These are phyloP conservation scores for Hippophae gyantsensis DNA, from an alignment of 306 rosid genomes.

Conservation along the genomic window DNA sequence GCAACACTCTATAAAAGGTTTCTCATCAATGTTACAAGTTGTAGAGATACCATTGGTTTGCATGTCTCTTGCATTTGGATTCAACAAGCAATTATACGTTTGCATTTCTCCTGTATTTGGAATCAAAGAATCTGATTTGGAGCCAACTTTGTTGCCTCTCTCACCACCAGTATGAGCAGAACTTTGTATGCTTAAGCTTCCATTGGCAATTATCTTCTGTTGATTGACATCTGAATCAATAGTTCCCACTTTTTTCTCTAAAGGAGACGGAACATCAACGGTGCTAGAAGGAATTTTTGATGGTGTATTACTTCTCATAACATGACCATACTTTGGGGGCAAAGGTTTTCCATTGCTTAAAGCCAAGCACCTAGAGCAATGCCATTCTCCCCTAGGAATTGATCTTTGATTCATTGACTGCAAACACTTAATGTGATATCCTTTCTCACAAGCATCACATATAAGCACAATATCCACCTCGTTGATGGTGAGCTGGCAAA, in stretches of 20 bases:
- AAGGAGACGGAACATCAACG: constrained; percentile 36
- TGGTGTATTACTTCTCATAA: constrained; percentile 77
- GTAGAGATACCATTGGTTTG: constrained; percentile 24
- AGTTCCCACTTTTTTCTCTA: constrained; percentile 53
- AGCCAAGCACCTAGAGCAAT: constrained; percentile 72
- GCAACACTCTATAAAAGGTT: constrained; percentile 23
- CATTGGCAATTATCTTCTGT: constrained; percentile 39
- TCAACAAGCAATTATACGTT: too few relatives aligned
- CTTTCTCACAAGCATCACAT: constrained; percentile 96
- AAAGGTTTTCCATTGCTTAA: constrained; percentile 86
- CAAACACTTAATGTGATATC: constrained; percentile 76
- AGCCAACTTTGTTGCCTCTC: constrained; percentile 26
- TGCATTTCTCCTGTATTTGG: constrained; percentile 22
- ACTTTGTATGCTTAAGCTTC: constrained; percentile 33
- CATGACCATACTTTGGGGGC: constrained; percentile 99
- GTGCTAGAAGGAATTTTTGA: constrained; percentile 44
- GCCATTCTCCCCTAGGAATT: constrained; percentile 96
- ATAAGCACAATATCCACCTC: constrained; percentile 86
- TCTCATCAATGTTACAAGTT: constrained; percentile 31
- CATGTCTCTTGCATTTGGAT: background rate
- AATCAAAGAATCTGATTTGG: constrained; percentile 25
- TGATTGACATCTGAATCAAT: constrained; percentile 44
- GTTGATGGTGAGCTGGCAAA: constrained; percentile 61
- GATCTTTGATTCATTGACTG: constrained; percentile 65
- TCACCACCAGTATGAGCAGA: constrained; percentile 23